Base-by-base conservation (phyloP, 805 yeast species). In the Hanseniaspora mollemarum region DNA sequence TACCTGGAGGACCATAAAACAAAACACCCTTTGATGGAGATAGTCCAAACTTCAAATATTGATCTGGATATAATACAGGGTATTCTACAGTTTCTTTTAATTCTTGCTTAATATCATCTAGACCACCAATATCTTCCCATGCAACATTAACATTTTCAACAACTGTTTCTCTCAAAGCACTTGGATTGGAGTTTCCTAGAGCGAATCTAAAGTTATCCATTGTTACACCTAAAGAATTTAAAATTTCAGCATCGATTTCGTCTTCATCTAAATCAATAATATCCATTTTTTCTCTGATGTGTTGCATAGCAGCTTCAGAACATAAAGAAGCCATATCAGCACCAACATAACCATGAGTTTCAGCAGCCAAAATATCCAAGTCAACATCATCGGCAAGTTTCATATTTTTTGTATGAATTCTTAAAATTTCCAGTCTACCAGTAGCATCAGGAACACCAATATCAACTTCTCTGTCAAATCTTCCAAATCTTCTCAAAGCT, bases 291-390 rank as follows among this genome's bases (percentile, higher is more conserved):
- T 92, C 99, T 71, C 98, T 86, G 64, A 92, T 92, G 74, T 94
- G 98, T 76, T 92, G 98, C 98, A 92, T 92, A 54, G 98, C 99
- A 57, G 98, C 98, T 72, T 94, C 99, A n/a, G 96, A 87, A 76
- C 98, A 92, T 63, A 92, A 75, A 7, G 97, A 88, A 1, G 98
- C 98, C 62, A 92, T 74, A 78, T 92, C 99, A 46, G 96, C 95
- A 74, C 99, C 99, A 54, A 92, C 99, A 64, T 88, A 92, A 73
- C 99, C 99, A 66, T 94, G 99, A 35, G 98, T 92, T 72, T 92
- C 98, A 24, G 94, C 73, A 15, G 98, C 97, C 65, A 92, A 83
- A 37, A 90, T 76, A 73, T 92, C 98, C 61, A 92, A 77, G 67
- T 92, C 96, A 49, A 92, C 98, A 62, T 86, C 97, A 55, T 80